These are phyloP conservation scores for Ehretia macrophylla DNA, from an alignment of 257 asterid genomes.

Conservation along the genomic window DNA sequence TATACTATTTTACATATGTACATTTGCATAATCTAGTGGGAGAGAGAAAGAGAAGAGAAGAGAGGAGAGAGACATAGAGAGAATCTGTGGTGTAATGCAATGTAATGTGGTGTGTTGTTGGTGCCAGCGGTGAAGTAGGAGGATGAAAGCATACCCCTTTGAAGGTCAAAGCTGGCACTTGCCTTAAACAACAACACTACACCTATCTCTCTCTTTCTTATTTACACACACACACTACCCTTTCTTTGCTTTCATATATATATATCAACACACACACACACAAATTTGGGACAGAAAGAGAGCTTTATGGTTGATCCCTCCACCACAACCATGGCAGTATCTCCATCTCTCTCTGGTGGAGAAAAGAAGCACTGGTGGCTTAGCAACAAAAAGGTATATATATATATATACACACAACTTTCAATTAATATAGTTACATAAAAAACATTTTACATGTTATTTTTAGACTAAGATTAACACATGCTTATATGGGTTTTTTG, in stretches of 20 bases:
- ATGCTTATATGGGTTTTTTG: neutral
- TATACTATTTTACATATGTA: neutral
- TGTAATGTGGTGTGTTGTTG: conserved; percentile 8
- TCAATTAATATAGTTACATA: neutral
- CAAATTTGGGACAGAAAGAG: neutral
- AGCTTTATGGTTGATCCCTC: neutral
- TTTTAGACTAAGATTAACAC: neutral
- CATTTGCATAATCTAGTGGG: neutral
- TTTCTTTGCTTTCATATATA: neutral
- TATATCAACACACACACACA: neutral
- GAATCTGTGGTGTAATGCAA: conserved; percentile 21
- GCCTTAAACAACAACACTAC: conserved; percentile 20
- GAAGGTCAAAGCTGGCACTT: conserved; percentile 66
- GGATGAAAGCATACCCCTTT: conserved; percentile 36
- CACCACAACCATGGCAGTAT: conserved; percentile 54
- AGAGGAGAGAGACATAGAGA: no score
- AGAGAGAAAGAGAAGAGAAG: conserved; percentile 9
- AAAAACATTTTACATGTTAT: neutral
- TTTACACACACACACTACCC: conserved; percentile 15
- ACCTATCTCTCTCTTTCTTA: conserved; percentile 16
- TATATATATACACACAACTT: neutral
- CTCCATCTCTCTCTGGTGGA: conserved; percentile 42
- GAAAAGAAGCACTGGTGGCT: conserved; percentile 97
- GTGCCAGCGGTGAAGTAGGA: conserved; percentile 72
- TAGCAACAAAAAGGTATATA: conserved; percentile 81